A percentile compares a stretch with the other conserved stretches of the same genome.
Conservation (phyloP, 768 basidiomycete genomes). For the Ramaria rubella region DNA sequence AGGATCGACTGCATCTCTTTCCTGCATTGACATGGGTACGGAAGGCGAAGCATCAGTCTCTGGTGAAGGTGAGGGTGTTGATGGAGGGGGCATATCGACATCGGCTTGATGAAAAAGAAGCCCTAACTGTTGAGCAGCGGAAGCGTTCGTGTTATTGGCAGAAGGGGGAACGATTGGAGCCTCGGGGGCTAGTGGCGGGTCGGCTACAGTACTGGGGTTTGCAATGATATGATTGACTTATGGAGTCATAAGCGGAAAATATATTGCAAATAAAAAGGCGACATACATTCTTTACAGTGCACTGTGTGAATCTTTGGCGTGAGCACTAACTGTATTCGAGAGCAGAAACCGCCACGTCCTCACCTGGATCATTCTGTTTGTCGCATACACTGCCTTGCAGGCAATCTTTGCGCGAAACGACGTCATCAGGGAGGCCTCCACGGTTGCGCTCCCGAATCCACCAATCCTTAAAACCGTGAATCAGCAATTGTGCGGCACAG, state of each 20-base stretch:
- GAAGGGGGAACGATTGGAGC: neutral
- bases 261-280: slow-evolving; percentile 1
- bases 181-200: neutral
- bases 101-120: neutral
- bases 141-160: neutral
- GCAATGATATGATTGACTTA: slow-evolving; percentile 36
- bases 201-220: neutral
- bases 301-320: slow-evolving; percentile 29
- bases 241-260: slow-evolving; percentile 1
- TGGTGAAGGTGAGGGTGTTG: neutral
- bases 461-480: slow-evolving; percentile 76
- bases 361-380: slow-evolving; percentile 62
- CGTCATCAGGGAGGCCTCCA: slow-evolving; percentile 49
- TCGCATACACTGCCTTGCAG: slow-evolving; percentile 52
- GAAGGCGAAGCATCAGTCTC: neutral
- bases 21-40: too few species aligned
- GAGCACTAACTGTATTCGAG: neutral
- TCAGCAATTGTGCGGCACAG: slow-evolving; percentile 68
- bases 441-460: slow-evolving; percentile 74
- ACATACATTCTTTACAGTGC: slow-evolving; percentile 73
- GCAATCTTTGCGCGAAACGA: slow-evolving; percentile 64
- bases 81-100: neutral
- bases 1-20: too few species aligned
- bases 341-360: too few species aligned
- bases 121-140: neutral